Evolutionary conservation across 164 flowering plant species (phyloP).

Genomic region (Cinnamomum chago): DNA sequence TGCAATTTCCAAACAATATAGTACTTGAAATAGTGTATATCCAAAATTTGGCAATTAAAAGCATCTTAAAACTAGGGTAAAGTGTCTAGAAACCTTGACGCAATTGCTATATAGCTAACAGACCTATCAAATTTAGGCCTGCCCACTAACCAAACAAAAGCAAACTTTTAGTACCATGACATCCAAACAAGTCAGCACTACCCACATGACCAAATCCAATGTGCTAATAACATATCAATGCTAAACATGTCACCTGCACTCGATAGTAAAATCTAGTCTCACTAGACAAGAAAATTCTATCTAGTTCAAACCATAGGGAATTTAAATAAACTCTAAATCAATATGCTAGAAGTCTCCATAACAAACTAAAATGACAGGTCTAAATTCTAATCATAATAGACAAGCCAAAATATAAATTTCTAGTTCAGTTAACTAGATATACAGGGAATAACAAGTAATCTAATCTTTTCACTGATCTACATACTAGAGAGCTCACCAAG

Average conservation of each 20-base stretch:
- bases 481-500: not conserved
- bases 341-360: slow-evolving; percentile 2
- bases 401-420: slow-evolving; percentile 2
- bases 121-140: too few species aligned
- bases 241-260: not conserved
- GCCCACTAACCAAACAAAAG: too few species aligned
- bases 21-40: too few species aligned
- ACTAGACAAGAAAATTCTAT: not conserved
- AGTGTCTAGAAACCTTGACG: too few species aligned
- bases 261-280: not conserved
- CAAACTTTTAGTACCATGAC: too few species aligned
- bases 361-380: slow-evolving; percentile 3
- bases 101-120: too few species aligned
- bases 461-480: not conserved
- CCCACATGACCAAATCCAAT: not conserved
- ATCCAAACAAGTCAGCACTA: not conserved
- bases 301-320: not conserved
- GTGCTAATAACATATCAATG: not conserved
- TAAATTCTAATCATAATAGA: not conserved
- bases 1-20: too few species aligned
- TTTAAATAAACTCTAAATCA: not conserved
- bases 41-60: too few species aligned
- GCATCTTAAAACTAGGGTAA: too few species aligned
- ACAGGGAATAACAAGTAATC: not conserved
- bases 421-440: slow-evolving; percentile 5